Evolutionary conservation across 2,329 filamentous ascomycete species (phyloP).

Genomic region (Microascus cirrosus): DNA sequence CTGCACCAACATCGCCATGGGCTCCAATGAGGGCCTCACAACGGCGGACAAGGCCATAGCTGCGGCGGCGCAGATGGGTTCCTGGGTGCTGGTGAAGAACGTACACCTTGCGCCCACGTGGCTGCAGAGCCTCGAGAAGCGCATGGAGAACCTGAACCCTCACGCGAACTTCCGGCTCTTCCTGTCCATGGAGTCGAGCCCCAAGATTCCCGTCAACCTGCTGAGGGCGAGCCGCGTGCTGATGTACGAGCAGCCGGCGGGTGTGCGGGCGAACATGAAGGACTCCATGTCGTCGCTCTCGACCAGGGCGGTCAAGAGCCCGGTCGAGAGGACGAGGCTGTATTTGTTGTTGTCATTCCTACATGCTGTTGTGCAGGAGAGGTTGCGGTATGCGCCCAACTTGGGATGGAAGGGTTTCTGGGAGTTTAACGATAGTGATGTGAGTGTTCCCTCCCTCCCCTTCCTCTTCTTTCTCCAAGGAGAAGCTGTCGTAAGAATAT

Average conservation of each 20-base stretch:
- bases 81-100: conserved; percentile 98
- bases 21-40: conserved; percentile 85
- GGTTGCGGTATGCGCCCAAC: conserved; percentile 84
- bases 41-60: conserved; percentile 92
- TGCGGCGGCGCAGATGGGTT: conserved; percentile 81
- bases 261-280: conserved; percentile 96
- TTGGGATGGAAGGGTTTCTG: conserved; percentile 98
- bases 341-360: conserved; percentile 90
- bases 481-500: not conserved
- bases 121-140: conserved; percentile 95
- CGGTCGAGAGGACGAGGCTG: conserved; percentile 80
- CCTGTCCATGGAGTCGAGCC: conserved; percentile 94
- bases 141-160: conserved; percentile 88
- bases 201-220: conserved; percentile 92
- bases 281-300: conserved; percentile 83
- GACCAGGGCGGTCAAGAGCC: conserved; percentile 63
- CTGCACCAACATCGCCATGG: conserved; percentile 98
- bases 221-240: conserved; percentile 86
- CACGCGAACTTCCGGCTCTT: conserved; percentile 90
- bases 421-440: conserved; percentile 99
- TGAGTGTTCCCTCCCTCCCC: conserved; percentile 39
- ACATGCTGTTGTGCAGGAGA: conserved; percentile 91
- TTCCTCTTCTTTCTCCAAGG: too few species aligned
- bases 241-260: conserved; percentile 97
- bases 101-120: conserved; percentile 92